Evolutionary conservation across 2,329 filamentous ascomycete genomes (phyloP), one percentile per base, ranked within the genome.

Genomic region (Coniochaeta pulveracea): DNA sequence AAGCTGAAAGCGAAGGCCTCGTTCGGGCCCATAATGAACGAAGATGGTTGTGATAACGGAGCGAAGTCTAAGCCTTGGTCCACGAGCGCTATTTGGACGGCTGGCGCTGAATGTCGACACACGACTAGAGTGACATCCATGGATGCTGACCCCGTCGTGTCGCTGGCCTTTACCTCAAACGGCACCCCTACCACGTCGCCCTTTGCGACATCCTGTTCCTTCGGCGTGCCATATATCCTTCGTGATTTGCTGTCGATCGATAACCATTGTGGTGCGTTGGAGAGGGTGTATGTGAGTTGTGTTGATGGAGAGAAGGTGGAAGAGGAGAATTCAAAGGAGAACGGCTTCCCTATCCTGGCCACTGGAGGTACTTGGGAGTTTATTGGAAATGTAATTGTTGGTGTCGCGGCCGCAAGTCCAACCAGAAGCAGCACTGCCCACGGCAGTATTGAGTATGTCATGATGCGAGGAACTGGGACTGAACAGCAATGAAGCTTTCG

Each of bases 291-390:
- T 5, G 68, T 69, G 33, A 86, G 67, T 26, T 61, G 48, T 2
- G 61, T 57, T 26, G 59, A 54, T 11, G 80, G 80, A 10, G 65
- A 63, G 55, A 93, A 93, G 0, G 85, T 93, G 24, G 76, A 75
- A 11, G 65, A 55, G 8, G 82, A 80, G 47, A 93, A 82, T 19
- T 71, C 63, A 48, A 88, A 85, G 8, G 64, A 70, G 54, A 85
- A 91, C 3, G 66, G 63, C 45, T 78, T 50, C 25, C 69, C 71
- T 38, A 82, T 63, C 42, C 81, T 71, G 14, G 84, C 85, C 34
- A 88, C 79, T 4, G 80, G 79, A 19, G 85, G 85, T 1, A 93
- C 69, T 54, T 94, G 86, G 3, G 83, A 77, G 55, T 91, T 93
- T 54, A 93, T 66, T 1, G 85, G 85, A 45, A 88, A 89, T 29